Base-by-base conservation (phyloP, 257 asterid genomes). In the Jaltomata sinuosa region DNA sequence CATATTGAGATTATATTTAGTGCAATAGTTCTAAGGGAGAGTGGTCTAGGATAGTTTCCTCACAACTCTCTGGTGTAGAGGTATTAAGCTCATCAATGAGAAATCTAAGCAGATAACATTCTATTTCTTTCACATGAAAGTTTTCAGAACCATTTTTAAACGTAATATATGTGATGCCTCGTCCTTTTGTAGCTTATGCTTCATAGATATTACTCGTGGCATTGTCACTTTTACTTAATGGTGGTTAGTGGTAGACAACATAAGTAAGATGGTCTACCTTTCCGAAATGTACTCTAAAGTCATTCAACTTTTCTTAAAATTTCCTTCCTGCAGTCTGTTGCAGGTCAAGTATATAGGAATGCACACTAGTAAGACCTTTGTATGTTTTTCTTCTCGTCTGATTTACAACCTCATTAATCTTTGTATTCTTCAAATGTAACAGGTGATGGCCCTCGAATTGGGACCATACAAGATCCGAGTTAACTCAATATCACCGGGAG, bases 401-500 rank as follows among this genome's bases (percentile, higher is more conserved):
- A 74, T 74, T 76, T 76, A 16, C 81, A 15, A 3, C 27, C 10
- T 79, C 42, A 8, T 52, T 53, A 50, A 32, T 3, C 49, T 19
- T 32, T 19, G 9, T 79, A 38, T 42, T 67, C 11, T 67, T 80
- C 61, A 69, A 79, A 57, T 76, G 36, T 57, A 32, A 76, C 88
- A 95, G 98, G 82, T 87, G n/a, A 94, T 95, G 99, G 98, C 97
- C 2, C 0, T 92, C 86, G 98, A 93, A 86, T 83, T 93, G 27
- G 98, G 97, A 53, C 80, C 5, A 5, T 65, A 92, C 84, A 89
- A 89, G 21, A 95, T 95, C 85, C 88, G 94, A 83, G 97, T 95
- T 85, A 95, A 95, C 86, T 91, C 95, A 6, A 87, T 95, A 84
- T 88, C 98, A 4, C 97, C 96, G 0, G 98, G 96, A 36, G 84